phyloP scores from a whole-genome alignment of 352 stramenopile species.

The Aphanomyces euteiches region DNA sequence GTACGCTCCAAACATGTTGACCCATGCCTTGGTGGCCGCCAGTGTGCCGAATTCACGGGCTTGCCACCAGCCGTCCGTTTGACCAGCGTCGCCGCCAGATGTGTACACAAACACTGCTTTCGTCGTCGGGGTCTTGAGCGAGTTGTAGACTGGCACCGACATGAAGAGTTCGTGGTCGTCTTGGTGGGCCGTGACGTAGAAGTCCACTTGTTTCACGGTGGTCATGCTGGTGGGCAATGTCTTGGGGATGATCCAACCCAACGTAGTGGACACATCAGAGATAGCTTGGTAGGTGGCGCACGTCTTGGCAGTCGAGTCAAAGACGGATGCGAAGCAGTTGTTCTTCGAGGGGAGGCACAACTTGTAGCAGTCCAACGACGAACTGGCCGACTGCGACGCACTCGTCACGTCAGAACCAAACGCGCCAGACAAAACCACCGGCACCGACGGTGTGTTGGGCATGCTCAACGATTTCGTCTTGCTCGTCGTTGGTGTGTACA shows the following conservation, averaged over 20 bases:
- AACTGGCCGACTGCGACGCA: neutral
- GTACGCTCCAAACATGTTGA: conserved; percentile 13
- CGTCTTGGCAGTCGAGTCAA: conserved; percentile 3
- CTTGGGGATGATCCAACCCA: conserved; percentile 16
- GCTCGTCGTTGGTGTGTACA: neutral
- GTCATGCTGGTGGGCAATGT: neutral
- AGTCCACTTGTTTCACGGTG: conserved; percentile 1
- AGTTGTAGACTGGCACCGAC: conserved; percentile 7
- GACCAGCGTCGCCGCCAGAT: conserved; percentile 14
- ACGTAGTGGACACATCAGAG: neutral
- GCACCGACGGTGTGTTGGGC: neutral
- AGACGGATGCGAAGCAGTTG: conserved; percentile 24
- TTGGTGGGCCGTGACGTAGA: conserved; percentile 25
- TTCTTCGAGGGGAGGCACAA: conserved; percentile 23
- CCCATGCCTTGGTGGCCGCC: conserved; percentile 5
- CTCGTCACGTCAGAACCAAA: neutral
- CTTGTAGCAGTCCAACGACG: neutral
- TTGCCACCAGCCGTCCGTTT: conserved; percentile 18
- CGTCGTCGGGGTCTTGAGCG: neutral
- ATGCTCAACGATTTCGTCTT: neutral
- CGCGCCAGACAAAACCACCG: neutral
- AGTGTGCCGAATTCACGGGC: conserved; percentile 19
- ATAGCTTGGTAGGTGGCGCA: neutral
- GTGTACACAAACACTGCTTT: conserved; percentile 25
- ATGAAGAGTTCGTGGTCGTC: conserved; percentile 29